Evolutionary conservation across 23 red algal genomes (phyloP), one percentile per base, ranked within the genome.

Genomic region (Gracilaria gracilis): DNA sequence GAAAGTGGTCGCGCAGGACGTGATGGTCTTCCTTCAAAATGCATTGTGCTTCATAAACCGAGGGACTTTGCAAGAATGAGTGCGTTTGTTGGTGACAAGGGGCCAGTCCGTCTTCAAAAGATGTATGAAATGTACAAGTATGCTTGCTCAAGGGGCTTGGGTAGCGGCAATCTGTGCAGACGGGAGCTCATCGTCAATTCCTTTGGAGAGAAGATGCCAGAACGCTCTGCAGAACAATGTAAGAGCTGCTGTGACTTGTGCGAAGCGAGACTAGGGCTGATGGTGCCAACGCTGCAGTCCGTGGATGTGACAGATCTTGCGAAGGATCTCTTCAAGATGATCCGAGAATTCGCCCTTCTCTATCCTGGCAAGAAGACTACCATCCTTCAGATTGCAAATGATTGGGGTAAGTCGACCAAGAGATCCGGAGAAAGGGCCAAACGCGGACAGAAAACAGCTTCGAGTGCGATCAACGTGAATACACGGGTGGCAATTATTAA

Each of bases 1-100:
- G 94, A 98, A 54, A 78, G 86, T n/a, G 97, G 97, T 9, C 86
- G 97, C 19, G 93, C 89, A 33, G 97, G 97, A 48, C 90, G 97
- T 37, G 93, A 98, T 86, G 97, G 91, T 12, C 50, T 58, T 49
- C 89, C 71, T 15, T 86, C 85, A 16, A 78, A 64, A 20, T 98
- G 93, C 32, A 55, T 91, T 11, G 57, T 91, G 55, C 61, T 91
- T 50, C 76, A 91, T 29, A 46, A 57, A 20, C 67, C 87, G 0
- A 81, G 61, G 16, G 87, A 91, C 39, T 80, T 91, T 81, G 75
- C 61, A 13, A 0, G 87, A 28, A 47, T 91, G 75, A 81, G 87
- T 57, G 57, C 72, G 57, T 91, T 91, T 66, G 87, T 91, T 6
- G 87, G 71, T 51, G 87, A 91, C 55, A 91, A 91, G 27, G 87